Conservation (phyloP, 345 rosid species). For the Populus davidiana region DNA sequence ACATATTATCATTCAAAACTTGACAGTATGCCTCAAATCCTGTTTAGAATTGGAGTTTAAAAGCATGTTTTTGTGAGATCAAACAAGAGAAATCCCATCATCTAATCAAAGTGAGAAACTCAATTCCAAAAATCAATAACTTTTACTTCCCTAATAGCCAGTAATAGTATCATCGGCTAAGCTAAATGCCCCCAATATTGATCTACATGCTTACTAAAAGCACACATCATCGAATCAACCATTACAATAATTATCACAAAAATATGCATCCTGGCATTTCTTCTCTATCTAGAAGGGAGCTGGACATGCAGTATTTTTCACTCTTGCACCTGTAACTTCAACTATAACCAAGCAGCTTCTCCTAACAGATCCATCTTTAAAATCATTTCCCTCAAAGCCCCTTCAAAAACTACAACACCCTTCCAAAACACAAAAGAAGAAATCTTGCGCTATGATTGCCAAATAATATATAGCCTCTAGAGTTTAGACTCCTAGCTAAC, state of each 20-base stretch:
- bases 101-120: not conserved
- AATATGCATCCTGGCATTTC: not conserved
- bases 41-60: not conserved
- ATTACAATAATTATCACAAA: not conserved
- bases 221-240: not conserved
- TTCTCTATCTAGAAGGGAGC: not conserved
- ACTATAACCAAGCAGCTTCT: not conserved
- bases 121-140: not conserved
- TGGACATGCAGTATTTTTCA: not conserved
- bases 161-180: not conserved
- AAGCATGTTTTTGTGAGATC: not conserved
- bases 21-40: not conserved
- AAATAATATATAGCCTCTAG: not conserved
- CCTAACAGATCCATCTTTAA: not conserved
- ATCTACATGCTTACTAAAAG: not conserved
- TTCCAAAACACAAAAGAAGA: not conserved
- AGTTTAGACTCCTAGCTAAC: not conserved
- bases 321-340: not conserved
- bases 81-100: not conserved
- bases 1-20: not conserved
- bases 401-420: not conserved
- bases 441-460: not conserved
- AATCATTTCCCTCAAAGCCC: not conserved
- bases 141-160: not conserved
- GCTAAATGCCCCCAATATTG: not conserved